Conservation (phyloP, 1,139 yeast genomes). For the Magnusiomyces clavatus region DNA sequence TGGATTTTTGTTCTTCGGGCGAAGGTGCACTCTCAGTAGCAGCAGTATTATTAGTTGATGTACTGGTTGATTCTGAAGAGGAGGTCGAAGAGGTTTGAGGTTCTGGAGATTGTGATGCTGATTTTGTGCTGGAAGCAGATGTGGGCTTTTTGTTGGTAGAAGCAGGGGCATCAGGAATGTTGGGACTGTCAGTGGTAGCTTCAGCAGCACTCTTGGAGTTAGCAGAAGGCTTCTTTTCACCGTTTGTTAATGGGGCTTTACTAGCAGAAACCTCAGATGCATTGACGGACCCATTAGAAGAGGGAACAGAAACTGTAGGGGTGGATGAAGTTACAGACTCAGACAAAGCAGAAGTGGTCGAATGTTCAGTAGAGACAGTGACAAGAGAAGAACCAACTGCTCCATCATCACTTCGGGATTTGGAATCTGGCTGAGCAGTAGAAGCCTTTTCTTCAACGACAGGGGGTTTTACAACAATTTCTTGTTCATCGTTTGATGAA, state of each 20-base stretch:
- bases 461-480: too few relatives aligned
- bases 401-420: conserved; percentile 1
- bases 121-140: conserved; percentile 7
- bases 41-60: conserved; percentile 15
- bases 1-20: neutral
- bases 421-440: too few relatives aligned
- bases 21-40: conserved; percentile 10
- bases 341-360: neutral
- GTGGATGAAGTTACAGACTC: neutral
- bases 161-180: neutral
- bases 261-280: conserved; percentile 4
- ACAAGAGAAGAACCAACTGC: conserved; percentile 12
- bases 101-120: conserved; percentile 4
- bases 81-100: conserved; percentile 8
- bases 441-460: too few relatives aligned
- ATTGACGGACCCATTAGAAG: conserved; percentile 5
- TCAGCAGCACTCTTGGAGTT: conserved; percentile 3
- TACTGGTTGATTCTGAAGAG: conserved; percentile 9
- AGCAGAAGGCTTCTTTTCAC: conserved; percentile 10
- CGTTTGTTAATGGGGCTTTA: neutral
- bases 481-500: too few relatives aligned
- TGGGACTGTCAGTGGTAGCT: neutral
- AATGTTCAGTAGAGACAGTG: conserved; percentile 8
- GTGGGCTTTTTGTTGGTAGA: neutral
- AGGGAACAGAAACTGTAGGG: neutral